Conservation (phyloP, 2,329 filamentous ascomycete species). For the Hypoxylon sp. region DNA sequence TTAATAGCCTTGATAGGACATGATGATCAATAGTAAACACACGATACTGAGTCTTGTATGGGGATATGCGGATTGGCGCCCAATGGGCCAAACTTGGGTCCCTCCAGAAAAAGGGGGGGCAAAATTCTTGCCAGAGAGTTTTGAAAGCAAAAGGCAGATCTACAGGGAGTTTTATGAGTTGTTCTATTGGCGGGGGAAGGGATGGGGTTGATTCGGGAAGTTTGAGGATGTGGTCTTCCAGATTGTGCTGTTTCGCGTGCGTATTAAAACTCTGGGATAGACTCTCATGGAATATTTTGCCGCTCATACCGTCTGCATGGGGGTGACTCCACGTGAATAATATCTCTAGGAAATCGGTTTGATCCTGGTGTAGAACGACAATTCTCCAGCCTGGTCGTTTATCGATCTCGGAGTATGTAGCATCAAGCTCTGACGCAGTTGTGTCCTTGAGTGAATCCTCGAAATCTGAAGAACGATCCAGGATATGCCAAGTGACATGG, state of each 20-base stretch:
- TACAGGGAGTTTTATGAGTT: constrained; percentile 35
- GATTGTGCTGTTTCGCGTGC: constrained; percentile 41
- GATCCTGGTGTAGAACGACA: constrained; percentile 23
- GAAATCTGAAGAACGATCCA: constrained; percentile 24
- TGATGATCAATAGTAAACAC: constrained; percentile 40
- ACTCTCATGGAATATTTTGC: constrained; percentile 47
- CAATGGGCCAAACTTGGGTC: constrained; percentile 42
- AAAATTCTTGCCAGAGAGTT: constrained; percentile 40
- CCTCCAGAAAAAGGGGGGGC: constrained; percentile 18
- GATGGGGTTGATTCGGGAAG: constrained; percentile 46
- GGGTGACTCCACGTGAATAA: constrained; percentile 46
- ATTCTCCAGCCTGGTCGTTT: constrained; percentile 46
- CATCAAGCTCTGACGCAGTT: constrained; percentile 40
- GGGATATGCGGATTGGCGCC: constrained; percentile 45
- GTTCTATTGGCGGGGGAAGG: constrained; percentile 51
- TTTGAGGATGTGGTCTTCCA: constrained; percentile 45
- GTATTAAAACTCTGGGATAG: constrained; percentile 53
- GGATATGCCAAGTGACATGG: constrained; percentile 44
- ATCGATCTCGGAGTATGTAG: constrained; percentile 22
- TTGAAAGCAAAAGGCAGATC: constrained; percentile 29
- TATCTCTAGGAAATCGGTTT: constrained; percentile 35
- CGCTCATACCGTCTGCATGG: constrained; percentile 44
- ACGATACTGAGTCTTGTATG: constrained; percentile 46
- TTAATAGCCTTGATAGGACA: constrained; percentile 24
- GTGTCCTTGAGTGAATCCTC: constrained; percentile 22